phyloP scores from a whole-genome alignment of 2,329 filamentous ascomycete species.

The Fusarium anguioides region DNA sequence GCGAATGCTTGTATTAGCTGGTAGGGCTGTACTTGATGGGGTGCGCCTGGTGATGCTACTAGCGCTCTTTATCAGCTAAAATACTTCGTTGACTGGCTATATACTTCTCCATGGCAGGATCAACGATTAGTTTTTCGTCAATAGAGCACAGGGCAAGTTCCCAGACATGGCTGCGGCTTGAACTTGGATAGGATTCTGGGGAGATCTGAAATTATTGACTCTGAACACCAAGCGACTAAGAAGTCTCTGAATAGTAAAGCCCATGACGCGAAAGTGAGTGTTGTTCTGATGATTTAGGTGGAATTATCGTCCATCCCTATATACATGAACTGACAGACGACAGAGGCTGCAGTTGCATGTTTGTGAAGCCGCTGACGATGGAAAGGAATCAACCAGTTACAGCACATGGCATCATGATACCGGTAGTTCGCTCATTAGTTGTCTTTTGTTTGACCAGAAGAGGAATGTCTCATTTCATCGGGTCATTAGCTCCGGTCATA shows the following conservation, averaged over 20 bases:
- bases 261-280: slow-evolving; percentile 8
- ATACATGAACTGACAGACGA: background rate
- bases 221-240: background rate
- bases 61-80: slow-evolving; percentile 60
- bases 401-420: accelerated
- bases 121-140: slow-evolving; percentile 63
- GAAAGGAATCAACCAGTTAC: background rate
- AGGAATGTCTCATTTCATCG: too few relatives aligned
- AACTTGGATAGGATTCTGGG: background rate
- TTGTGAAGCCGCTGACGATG: background rate
- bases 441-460: background rate
- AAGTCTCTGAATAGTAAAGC: background rate
- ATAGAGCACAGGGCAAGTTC: slow-evolving; percentile 61
- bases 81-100: slow-evolving; percentile 55
- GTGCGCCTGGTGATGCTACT: slow-evolving; percentile 58
- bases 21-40: too few relatives aligned
- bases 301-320: background rate
- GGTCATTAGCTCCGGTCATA: slow-evolving; percentile 18
- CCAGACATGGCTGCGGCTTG: slow-evolving; percentile 43
- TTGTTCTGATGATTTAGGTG: too few relatives aligned
- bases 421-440: background rate
- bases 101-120: slow-evolving; percentile 64
- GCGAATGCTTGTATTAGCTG: slow-evolving; percentile 47
- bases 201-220: background rate
- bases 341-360: background rate